These are phyloP conservation scores for Entamoeba histolytica DNA, from an alignment of 208 protist species.

Conservation along the genomic window DNA sequence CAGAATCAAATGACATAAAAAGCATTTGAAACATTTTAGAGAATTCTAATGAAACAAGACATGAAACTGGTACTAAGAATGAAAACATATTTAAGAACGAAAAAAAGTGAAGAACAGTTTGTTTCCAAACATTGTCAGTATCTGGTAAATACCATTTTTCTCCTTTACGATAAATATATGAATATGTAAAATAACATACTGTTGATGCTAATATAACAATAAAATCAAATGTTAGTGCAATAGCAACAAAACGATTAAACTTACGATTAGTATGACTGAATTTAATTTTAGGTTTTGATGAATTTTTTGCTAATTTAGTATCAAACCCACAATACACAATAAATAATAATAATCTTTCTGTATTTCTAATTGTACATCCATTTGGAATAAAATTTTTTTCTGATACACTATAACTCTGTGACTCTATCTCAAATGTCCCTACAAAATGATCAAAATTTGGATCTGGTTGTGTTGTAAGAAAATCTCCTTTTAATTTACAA, in stretches of 20 bases:
- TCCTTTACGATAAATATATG: too few relatives aligned
- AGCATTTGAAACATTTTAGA: background rate
- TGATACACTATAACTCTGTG: accelerated
- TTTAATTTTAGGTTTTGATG: background rate
- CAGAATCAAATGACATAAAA: background rate
- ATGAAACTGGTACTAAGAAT: background rate
- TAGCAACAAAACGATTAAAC: background rate
- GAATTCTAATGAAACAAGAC: background rate
- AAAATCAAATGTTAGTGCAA: too few relatives aligned
- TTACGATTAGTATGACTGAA: background rate
- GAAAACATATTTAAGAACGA: background rate
- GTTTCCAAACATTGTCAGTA: too few relatives aligned
- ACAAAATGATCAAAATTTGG: background rate
- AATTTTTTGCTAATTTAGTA: background rate
- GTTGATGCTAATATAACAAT: background rate
- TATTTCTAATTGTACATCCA: background rate
- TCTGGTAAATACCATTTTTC: background rate
- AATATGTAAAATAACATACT: too few relatives aligned
- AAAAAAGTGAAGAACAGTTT: too few relatives aligned
- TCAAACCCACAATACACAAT: background rate
- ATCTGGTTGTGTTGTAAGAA: background rate
- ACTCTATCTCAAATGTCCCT: background rate
- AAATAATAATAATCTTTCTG: background rate
- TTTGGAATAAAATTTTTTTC: background rate
- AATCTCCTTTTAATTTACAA: background rate